Base-by-base conservation (phyloP, 2,329 filamentous ascomycete genomes). In the Colletotrichum ledebouriae region DNA sequence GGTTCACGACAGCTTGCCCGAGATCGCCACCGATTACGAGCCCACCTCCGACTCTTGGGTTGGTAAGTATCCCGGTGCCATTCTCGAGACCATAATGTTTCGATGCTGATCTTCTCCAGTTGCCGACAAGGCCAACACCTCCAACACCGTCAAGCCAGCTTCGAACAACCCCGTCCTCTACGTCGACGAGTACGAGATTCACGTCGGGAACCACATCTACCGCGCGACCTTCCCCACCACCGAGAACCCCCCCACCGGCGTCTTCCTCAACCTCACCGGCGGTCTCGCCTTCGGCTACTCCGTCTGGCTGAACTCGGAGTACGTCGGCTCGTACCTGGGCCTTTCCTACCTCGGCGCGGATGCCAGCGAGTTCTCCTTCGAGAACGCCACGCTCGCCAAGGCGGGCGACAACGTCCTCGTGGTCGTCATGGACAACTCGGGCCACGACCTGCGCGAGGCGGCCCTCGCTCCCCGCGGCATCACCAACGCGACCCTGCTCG, bases 391-490 rank as follows among this genome's bases (percentile, higher is more conserved):
- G 2, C 71, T 87, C 0, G 75, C 77, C 44, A 71, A 76, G 1
- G 77, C 78, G 0, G 74, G 72, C 0, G 75, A 80, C 0, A 87
- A 87, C 63, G 75, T 85, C 2, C 78, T 89, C 6, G 81, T 88
- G n/a, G 76, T 89, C 3, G 78, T 89, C 25, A 85, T 88, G 75
- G 86, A 90, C 72, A 84, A 89, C 76, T 87, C 85, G 17, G 88
- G 88, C 10, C 86, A 90, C 72, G 87, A 89, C 57, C 80, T 87
- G 29, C 83, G 82, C 0, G 79, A 79, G 1, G 80, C 78, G 0
- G 84, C 84, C 5, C 77, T 82, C 4, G 80, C 84, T 15, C 80
- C 84, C 9, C 78, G 86, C 49, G 86, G 86, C 4, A 87, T 88
- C 71, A 80, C 80, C 53, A 83, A 84, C 34, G 86, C 85, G 0